These are phyloP conservation scores for Parathielavia hyrcaniae DNA, from an alignment of 495 filamentous ascomycete genomes.

Conservation along the genomic window DNA sequence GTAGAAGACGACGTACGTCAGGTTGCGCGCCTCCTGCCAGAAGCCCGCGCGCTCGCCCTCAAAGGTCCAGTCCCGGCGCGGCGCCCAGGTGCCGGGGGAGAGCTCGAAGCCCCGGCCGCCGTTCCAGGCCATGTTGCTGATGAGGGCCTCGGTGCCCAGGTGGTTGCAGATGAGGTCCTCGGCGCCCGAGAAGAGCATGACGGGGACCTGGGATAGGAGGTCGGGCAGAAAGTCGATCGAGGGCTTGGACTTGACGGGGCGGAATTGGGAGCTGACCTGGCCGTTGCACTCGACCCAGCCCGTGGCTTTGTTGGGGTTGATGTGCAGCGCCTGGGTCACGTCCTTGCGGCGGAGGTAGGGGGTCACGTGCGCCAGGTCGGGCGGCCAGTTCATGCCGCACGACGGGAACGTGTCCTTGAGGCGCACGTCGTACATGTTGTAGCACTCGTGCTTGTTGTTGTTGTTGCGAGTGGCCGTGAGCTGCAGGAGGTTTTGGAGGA, in stretches of 20 bases:
- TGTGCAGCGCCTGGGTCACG: conserved; percentile 71
- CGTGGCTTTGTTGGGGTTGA: conserved; percentile 70
- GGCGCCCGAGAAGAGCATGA: conserved; percentile 87
- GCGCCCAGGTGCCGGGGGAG: conserved; percentile 83
- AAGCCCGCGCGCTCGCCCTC: conserved; percentile 85
- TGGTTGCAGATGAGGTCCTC: conserved; percentile 97
- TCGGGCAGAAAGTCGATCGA: conserved; percentile 69
- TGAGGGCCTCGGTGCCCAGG: conserved; percentile 84
- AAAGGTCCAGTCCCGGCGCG: conserved; percentile 87
- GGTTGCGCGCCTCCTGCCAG: conserved; percentile 88
- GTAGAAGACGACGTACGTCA: conserved; percentile 94
- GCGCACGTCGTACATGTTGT: conserved; percentile 95
- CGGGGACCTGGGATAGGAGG: conserved; percentile 65
- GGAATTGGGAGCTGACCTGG: conserved; percentile 64
- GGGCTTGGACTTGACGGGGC: conserved; percentile 59
- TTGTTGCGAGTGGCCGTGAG: conserved; percentile 46
- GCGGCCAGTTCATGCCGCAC: conserved; percentile 96
- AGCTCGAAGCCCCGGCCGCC: conserved; percentile 86
- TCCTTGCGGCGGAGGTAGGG: conserved; percentile 82
- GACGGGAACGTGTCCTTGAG: conserved; percentile 62
- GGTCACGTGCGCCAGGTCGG: conserved; percentile 66
- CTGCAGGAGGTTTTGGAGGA: conserved; percentile 63
- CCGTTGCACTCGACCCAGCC: conserved; percentile 92
- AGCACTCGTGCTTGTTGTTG: conserved; percentile 51
- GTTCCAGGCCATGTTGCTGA: conserved; percentile 88